Base-by-base conservation (phyloP, 2,329 filamentous ascomycete species). In the Verticillium nubilum region DNA sequence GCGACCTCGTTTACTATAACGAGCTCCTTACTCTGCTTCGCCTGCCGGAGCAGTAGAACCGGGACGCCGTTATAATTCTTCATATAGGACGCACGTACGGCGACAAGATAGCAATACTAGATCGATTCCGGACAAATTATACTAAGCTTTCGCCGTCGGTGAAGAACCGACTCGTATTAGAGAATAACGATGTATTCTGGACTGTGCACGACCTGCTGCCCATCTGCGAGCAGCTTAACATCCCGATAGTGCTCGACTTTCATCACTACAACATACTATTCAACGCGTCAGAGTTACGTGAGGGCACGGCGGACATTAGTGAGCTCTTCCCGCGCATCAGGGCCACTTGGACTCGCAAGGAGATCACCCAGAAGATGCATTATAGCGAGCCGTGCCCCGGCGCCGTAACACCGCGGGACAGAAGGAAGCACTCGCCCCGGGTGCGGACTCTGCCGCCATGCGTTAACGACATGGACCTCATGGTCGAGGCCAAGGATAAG, bases 401-500 rank as follows among this genome's bases (percentile, higher is more conserved):
- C 17, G 91, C 92, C 1, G 83, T 96, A 42, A 96, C 92, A 0
- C 83, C 83, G 0, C 83, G 86, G 0, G 89, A 96, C 65, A 81
- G 93, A 28, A 84, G 94, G 61, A 97, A 96, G 73, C 94, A 98
- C 69, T 92, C 87, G 37, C 82, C 91, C 0, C 85, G 94, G 9
- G 92, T 96, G 2, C 81, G 82, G 64, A 90, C 87, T 0, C 74
- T 98, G 1, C 94, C 94, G 1, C 93, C 94, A 0, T 97, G 94
- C 67, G 81, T 87, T 3, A 78, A 85, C 1, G 87, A 89, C 33
- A 95, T 96, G 89, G 94, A 97, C 69, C 79, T 98, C n/a, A 98
- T 98, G 94, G 97, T 98, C 61, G 94, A 98, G 76, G 94, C 94
- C 55, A 98, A 98, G 72, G 94, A 97, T 69, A 98, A 98, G 74